These are phyloP conservation scores for Mycoemilia scoparia DNA, from an alignment of 192 early-diverging fungal genomes.

Conservation along the genomic window DNA sequence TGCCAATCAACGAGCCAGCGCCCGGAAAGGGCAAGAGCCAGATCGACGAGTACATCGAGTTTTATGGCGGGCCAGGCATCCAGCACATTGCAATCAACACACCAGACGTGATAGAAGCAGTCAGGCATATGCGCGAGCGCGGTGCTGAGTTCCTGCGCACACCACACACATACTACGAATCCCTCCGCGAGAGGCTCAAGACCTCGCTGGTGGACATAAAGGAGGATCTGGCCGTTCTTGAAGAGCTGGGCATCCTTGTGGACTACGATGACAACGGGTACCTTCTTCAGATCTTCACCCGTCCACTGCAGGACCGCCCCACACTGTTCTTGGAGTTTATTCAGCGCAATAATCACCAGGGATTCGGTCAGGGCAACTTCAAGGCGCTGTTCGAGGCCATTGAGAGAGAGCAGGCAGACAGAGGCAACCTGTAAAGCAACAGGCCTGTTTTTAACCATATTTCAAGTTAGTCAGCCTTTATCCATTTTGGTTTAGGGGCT, in stretches of 20 bases:
- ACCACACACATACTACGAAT: slow-evolving; percentile 74
- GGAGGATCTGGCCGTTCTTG: slow-evolving; percentile 66
- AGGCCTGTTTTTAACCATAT: too few species aligned
- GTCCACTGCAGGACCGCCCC: slow-evolving; percentile 85
- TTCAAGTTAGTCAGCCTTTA: too few species aligned
- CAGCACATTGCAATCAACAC: slow-evolving; percentile 93
- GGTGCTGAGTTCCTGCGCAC: slow-evolving; percentile 82
- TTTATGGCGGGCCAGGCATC: slow-evolving; percentile 52
- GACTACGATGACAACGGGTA: slow-evolving; percentile 96
- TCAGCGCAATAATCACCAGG: slow-evolving; percentile 81
- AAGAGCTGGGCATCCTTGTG: slow-evolving; percentile 77
- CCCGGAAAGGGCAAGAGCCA: slow-evolving; percentile 83
- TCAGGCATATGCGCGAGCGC: slow-evolving; percentile 59
- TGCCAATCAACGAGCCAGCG: slow-evolving; percentile 97
- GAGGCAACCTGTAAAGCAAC: slow-evolving; percentile 66
- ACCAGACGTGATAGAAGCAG: slow-evolving; percentile 65
- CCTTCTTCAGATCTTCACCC: slow-evolving; percentile 82
- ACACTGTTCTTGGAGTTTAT: slow-evolving; percentile 96
- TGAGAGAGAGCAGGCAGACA: slow-evolving; percentile 80
- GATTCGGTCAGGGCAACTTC: slow-evolving; percentile 96
- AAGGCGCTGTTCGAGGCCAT: slow-evolving; percentile 92
- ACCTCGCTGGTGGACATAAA: slow-evolving; percentile 49
- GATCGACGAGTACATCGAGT: slow-evolving; percentile 54
- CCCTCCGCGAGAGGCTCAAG: slow-evolving; percentile 52
- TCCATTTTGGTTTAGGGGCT: too few species aligned